phyloP scores from a whole-genome alignment of 139 green algal species.

The Chlorella sp. region DNA sequence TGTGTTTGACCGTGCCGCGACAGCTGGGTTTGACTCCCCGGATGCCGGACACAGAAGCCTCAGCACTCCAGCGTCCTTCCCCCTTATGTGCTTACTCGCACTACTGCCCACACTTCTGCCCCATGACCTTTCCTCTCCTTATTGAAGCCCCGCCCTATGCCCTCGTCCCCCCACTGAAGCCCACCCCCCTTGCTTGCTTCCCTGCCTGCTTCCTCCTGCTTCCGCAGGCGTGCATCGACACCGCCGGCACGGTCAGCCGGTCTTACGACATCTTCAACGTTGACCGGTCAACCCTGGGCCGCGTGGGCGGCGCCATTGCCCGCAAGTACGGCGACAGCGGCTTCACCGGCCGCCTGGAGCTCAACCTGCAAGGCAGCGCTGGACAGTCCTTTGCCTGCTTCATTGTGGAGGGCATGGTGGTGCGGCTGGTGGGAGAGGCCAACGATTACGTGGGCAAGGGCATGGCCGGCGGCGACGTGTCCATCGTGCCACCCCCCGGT shows the following conservation, averaged over 20 bases:
- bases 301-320: conserved; percentile 87
- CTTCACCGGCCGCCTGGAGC: conserved; percentile 61
- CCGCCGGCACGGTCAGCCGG: conserved; percentile 51
- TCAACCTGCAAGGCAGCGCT: conserved; percentile 81
- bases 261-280: conserved; percentile 86
- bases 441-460: conserved; percentile 99
- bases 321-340: conserved; percentile 39
- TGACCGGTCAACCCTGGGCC: conserved; percentile 81
- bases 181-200: too few relatives aligned
- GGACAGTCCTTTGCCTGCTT: conserved; percentile 95
- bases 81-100: too few relatives aligned
- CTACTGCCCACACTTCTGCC: too few relatives aligned
- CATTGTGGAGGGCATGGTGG: conserved; percentile 78
- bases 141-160: too few relatives aligned
- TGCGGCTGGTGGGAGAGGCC: conserved; percentile 92
- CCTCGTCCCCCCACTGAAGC: too few relatives aligned
- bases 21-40: too few relatives aligned
- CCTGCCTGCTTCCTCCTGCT: too few relatives aligned
- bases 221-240: conserved; percentile 42
- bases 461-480: conserved; percentile 96
- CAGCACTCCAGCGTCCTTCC: too few relatives aligned
- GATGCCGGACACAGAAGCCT: too few relatives aligned
- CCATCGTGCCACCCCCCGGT: conserved; percentile 85
- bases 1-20: too few relatives aligned
- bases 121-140: too few relatives aligned